Conservation (phyloP, 2,329 filamentous ascomycete species). For the Chaetomium sp. region DNA sequence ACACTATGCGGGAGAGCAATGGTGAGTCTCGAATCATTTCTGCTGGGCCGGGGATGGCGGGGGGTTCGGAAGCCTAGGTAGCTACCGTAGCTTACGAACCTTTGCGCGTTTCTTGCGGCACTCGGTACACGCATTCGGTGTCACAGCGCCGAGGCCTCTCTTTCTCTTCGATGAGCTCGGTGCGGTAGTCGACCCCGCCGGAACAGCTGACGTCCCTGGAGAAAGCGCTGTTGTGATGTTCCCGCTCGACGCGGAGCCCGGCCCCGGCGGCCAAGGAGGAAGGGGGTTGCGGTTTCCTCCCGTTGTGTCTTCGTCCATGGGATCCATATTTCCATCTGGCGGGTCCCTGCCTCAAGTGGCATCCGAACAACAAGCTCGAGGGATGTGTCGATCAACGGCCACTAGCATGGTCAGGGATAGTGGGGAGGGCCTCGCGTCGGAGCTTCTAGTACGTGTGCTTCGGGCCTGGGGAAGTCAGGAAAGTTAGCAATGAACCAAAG, state of each 20-base stretch:
- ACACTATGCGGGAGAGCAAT: constrained; percentile 47
- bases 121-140: constrained; percentile 62
- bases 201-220: constrained; percentile 31
- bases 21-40: not conserved
- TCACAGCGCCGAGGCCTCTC: constrained; percentile 58
- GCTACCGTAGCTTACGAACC: constrained; percentile 43
- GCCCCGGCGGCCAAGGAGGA: constrained; percentile 12
- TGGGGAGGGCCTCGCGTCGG: not conserved
- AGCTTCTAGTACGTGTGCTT: not conserved
- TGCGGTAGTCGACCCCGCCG: constrained; percentile 34
- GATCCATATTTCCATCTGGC: constrained; percentile 26
- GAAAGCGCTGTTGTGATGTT: constrained; percentile 22
- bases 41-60: not conserved
- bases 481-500: not conserved
- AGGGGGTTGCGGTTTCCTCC: constrained; percentile 16
- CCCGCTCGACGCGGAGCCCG: constrained; percentile 12
- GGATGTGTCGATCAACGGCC: constrained; percentile 11
- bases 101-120: constrained; percentile 65
- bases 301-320: constrained; percentile 30
- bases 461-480: not conserved
- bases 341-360: constrained; percentile 12
- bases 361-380: constrained; percentile 15
- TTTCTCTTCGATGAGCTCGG: constrained; percentile 51
- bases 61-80: not conserved
- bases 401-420: constrained; percentile 23